Conservation (phyloP, 768 basidiomycete species). For the Boletus rufocinnamomeus region DNA sequence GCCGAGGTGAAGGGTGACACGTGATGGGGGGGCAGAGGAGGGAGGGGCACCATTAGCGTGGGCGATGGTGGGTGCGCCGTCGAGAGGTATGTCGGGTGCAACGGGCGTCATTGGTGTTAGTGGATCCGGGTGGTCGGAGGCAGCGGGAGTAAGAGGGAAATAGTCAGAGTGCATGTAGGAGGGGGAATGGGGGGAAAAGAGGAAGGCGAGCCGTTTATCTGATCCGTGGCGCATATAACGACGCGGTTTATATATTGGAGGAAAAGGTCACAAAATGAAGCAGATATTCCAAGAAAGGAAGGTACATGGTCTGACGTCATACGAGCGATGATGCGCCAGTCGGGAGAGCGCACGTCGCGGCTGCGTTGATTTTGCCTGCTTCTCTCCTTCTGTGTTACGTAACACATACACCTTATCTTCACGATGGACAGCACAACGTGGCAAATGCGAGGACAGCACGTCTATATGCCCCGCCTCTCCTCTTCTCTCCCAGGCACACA, state of each 20-base stretch:
- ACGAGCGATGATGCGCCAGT: not conserved
- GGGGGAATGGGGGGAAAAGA: not conserved
- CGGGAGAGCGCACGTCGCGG: not conserved
- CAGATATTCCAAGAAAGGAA: slow-evolving; percentile 31
- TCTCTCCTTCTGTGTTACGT: slow-evolving; percentile 4
- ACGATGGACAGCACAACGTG: slow-evolving; percentile 1
- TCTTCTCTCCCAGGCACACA: slow-evolving; percentile 2
- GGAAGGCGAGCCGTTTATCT: slow-evolving; percentile 10
- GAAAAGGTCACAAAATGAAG: slow-evolving; percentile 13
- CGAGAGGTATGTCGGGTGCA: not conserved
- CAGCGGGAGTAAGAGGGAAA: slow-evolving; percentile 33
- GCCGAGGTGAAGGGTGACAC: slow-evolving; percentile 71
- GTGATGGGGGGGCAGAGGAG: slow-evolving; percentile 45
- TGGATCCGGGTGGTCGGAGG: slow-evolving; percentile 21
- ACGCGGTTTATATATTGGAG: slow-evolving; percentile 27
- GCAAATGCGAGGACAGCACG: slow-evolving; percentile 4
- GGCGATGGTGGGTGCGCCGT: not conserved
- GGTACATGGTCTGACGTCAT: slow-evolving; percentile 32
- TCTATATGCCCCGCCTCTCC: not conserved
- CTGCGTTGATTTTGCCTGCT: not conserved
- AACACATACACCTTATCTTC: slow-evolving; percentile 8
- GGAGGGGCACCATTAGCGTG: slow-evolving; percentile 15
- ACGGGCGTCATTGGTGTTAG: slow-evolving; percentile 8
- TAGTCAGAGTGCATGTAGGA: slow-evolving; percentile 21
- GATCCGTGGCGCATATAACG: not conserved